phyloP scores from a whole-genome alignment of 2,329 filamentous ascomycete species.

The Aotearoamyces nothofagi region DNA sequence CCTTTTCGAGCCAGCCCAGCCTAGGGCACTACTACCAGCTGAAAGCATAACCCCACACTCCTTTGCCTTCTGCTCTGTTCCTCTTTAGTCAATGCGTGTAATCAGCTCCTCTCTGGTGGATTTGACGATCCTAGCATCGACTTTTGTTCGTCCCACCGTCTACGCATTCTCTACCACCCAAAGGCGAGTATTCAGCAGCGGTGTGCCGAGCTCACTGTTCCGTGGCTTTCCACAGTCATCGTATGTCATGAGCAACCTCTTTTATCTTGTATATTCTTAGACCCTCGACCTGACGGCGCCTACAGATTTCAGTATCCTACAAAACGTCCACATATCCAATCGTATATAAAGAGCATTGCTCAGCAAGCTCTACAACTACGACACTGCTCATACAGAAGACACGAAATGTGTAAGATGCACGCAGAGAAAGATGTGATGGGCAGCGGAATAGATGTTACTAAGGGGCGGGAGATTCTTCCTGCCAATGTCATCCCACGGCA shows the following conservation, averaged over 20 bases:
- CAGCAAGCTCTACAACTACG: slow-evolving; percentile 22
- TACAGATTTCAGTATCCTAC: slow-evolving; percentile 10
- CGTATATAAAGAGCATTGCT: slow-evolving; percentile 7
- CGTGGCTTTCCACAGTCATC: not conserved
- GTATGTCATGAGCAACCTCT: not conserved
- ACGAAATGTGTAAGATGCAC: slow-evolving; percentile 53
- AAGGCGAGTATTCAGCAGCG: slow-evolving; percentile 12
- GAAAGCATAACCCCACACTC: slow-evolving; percentile 1
- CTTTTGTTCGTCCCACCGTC: slow-evolving; percentile 11
- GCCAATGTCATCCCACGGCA: slow-evolving; percentile 84
- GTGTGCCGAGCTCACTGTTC: slow-evolving; percentile 2
- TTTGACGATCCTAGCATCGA: slow-evolving; percentile 11
- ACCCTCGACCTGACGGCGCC: not conserved
- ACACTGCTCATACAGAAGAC: slow-evolving; percentile 61
- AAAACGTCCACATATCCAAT: slow-evolving; percentile 11
- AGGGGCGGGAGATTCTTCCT: slow-evolving; percentile 72
- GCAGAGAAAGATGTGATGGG: slow-evolving; percentile 37
- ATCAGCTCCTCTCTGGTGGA: slow-evolving; percentile 12
- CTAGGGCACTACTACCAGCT: slow-evolving; percentile 1
- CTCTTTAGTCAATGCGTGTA: slow-evolving; percentile 15
- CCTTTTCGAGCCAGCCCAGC: too few species aligned
- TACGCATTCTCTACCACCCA: slow-evolving; percentile 10
- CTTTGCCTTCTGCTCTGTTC: slow-evolving; percentile 3
- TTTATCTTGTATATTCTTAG: not conserved
- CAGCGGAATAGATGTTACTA: slow-evolving; percentile 41